A percentile compares a stretch with the other conserved stretches of the same genome.
These are phyloP conservation scores for Eleusine indica DNA, from an alignment of 176 grass and related monocot species.

Conservation along the genomic window DNA sequence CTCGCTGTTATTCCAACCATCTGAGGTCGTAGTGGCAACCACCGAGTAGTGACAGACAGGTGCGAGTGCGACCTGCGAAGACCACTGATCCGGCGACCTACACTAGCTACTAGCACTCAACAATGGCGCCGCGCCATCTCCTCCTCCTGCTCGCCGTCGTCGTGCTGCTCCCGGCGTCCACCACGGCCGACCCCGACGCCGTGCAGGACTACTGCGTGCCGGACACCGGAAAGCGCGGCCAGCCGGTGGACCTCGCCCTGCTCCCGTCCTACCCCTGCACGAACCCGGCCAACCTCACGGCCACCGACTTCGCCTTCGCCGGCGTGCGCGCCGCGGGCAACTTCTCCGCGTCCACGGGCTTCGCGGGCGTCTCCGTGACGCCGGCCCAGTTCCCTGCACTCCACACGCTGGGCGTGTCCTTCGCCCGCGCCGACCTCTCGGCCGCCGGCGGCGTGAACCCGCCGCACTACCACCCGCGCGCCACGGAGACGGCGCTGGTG, in stretches of 20 bases:
- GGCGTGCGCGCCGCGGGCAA: slow-evolving; percentile 57
- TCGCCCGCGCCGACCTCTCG: slow-evolving; percentile 74
- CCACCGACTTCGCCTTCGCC: slow-evolving; percentile 65
- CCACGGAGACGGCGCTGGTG: slow-evolving; percentile 80
- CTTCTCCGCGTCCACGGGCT: slow-evolving; percentile 63
- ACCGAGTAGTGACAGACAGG: not conserved
- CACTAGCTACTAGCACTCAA: not conserved
- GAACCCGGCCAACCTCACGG: slow-evolving; percentile 64
- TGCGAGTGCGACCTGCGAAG: not conserved
- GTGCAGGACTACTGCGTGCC: slow-evolving; percentile 89
- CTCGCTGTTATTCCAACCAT: not conserved
- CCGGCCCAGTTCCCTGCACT: slow-evolving; percentile 71
- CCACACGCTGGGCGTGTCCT: slow-evolving; percentile 78
- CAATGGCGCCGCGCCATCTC: slow-evolving; percentile 30
- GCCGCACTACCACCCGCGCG: slow-evolving; percentile 80
- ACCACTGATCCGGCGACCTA: not conserved
- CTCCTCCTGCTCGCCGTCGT: slow-evolving; percentile 34
- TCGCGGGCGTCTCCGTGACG: slow-evolving; percentile 62
- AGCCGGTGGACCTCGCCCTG: slow-evolving; percentile 39
- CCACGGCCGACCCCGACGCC: slow-evolving; percentile 54
- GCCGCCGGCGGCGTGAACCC: slow-evolving; percentile 69
- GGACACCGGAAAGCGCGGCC: slow-evolving; percentile 51
- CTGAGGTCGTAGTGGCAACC: not conserved
- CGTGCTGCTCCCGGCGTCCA: slow-evolving; percentile 19
- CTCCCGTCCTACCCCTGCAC: slow-evolving; percentile 61